phyloP scores from a whole-genome alignment of 106 monocot species.

The Dioscorea alata region DNA sequence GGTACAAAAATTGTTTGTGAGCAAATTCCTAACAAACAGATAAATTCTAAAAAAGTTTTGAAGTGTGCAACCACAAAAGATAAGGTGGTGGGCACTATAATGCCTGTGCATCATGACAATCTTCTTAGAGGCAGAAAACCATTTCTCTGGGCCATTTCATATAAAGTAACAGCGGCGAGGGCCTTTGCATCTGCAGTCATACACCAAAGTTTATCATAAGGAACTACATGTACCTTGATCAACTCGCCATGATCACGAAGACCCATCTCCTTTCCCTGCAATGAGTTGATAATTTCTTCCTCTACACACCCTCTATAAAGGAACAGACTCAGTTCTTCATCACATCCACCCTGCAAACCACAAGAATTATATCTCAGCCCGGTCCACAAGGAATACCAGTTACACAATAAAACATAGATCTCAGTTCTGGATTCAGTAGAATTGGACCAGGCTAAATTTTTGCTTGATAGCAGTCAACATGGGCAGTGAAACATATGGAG shows the following conservation, averaged over 20 bases:
- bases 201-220: conserved; percentile 79
- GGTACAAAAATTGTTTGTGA: too few relatives aligned
- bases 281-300: conserved; percentile 38
- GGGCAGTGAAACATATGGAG: too few relatives aligned
- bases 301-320: conserved; percentile 59
- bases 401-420: too few relatives aligned
- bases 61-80: too few relatives aligned
- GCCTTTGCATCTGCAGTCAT: conserved; percentile 84
- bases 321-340: conserved; percentile 87
- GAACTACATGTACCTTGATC: conserved; percentile 81
- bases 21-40: too few relatives aligned
- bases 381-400: too few relatives aligned
- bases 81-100: too few relatives aligned
- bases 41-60: too few relatives aligned
- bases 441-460: too few relatives aligned
- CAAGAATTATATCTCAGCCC: neutral
- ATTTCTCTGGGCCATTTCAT: conserved; percentile 89
- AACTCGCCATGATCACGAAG: conserved; percentile 87
- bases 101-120: too few relatives aligned
- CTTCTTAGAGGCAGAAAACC: conserved; percentile 38
- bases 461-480: too few relatives aligned
- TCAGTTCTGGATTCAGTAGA: too few relatives aligned
- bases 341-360: conserved; percentile 72
- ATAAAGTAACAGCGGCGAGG: conserved; percentile 71
- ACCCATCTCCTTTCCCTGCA: conserved; percentile 83